Evolutionary conservation across 495 filamentous ascomycete genomes (phyloP).

Genomic region (Arthonia radiata): DNA sequence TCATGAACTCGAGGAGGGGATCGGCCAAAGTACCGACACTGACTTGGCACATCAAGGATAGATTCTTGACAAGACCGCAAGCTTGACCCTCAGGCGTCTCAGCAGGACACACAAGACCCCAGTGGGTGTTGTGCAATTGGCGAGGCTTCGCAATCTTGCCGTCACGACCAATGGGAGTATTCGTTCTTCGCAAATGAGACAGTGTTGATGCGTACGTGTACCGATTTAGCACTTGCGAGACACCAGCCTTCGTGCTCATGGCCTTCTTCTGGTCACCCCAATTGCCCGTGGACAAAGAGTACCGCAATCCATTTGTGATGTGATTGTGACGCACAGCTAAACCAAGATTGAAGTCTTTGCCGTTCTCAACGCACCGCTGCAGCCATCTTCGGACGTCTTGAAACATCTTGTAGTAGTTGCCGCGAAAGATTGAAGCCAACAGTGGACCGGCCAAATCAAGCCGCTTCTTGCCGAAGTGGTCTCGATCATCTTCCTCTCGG

Average conservation of each 20-base stretch:
- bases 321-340: conserved; percentile 78
- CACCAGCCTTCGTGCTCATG: conserved; percentile 73
- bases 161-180: conserved; percentile 91
- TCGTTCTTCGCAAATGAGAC: conserved; percentile 87
- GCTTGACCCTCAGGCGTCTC: conserved; percentile 97
- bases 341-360: conserved; percentile 65
- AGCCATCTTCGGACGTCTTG: conserved; percentile 75
- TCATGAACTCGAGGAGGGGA: conserved; percentile 86
- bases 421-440: conserved; percentile 76
- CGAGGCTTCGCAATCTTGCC: conserved; percentile 96
- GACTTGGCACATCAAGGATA: conserved; percentile 95
- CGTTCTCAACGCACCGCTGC: conserved; percentile 70
- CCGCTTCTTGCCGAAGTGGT: conserved; percentile 98
- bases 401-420: conserved; percentile 62
- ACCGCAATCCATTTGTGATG: conserved; percentile 80
- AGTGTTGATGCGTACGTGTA: conserved; percentile 93
- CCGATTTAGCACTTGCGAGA: conserved; percentile 92
- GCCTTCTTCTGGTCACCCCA: conserved; percentile 99
- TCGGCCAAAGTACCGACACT: conserved; percentile 76
- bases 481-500: conserved; percentile 81
- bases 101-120: conserved; percentile 91
- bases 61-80: conserved; percentile 93
- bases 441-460: conserved; percentile 87
- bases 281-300: conserved; percentile 94
- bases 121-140: conserved; percentile 96